Conservation (phyloP, 495 filamentous ascomycete genomes). For the Amorphotheca resinae region DNA sequence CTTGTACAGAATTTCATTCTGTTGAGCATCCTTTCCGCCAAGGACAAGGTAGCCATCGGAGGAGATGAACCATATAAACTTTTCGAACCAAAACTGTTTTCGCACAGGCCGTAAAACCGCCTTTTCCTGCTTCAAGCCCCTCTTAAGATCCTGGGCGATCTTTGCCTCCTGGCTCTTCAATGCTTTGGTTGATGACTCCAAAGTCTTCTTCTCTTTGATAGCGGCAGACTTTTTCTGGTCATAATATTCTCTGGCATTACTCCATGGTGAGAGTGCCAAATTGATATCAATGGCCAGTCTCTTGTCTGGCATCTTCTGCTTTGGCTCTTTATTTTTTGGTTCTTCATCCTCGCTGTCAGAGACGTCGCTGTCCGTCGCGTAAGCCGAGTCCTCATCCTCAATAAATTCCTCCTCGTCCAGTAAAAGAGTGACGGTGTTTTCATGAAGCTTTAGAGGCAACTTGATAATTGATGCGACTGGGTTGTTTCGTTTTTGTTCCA, state of each 20-base stretch:
- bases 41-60: constrained; percentile 92
- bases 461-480: constrained; percentile 80
- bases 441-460: constrained; percentile 73
- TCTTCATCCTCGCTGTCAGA: constrained; percentile 46
- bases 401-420: constrained; percentile 56
- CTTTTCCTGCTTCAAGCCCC: constrained; percentile 84
- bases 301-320: constrained; percentile 29
- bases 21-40: constrained; percentile 74
- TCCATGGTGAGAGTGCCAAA: constrained; percentile 67
- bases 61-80: constrained; percentile 88
- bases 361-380: constrained; percentile 53
- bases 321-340: constrained; percentile 23
- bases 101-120: constrained; percentile 71
- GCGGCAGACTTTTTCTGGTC: constrained; percentile 74
- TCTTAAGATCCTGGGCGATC: constrained; percentile 71
- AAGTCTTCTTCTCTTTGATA: constrained; percentile 74
- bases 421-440: constrained; percentile 75
- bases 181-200: constrained; percentile 69
- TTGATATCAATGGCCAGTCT: constrained; percentile 69
- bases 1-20: constrained; percentile 82
- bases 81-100: constrained; percentile 87
- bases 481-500: constrained; percentile 69
- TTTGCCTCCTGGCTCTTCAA: constrained; percentile 84
- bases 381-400: constrained; percentile 37
- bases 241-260: constrained; percentile 85